Evolutionary conservation across 2,329 filamentous ascomycete genomes (phyloP).

Genomic region (Xenoacremonium recifei): DNA sequence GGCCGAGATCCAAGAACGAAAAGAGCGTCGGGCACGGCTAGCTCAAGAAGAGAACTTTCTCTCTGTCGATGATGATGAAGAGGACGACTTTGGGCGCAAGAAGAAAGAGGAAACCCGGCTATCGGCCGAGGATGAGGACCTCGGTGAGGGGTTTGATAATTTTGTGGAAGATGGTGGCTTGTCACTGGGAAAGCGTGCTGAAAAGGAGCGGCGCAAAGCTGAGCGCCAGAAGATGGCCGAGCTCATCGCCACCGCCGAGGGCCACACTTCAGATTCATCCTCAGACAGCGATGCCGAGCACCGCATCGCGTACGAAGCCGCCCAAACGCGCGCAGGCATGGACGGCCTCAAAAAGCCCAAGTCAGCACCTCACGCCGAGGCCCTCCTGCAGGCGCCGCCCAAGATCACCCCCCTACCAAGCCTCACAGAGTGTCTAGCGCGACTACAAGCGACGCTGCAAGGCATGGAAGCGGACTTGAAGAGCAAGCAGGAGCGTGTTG

Average conservation of each 20-base stretch:
- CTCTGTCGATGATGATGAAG: slow-evolving; percentile 60
- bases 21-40: slow-evolving; percentile 79
- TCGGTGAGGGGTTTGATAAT: slow-evolving; percentile 90
- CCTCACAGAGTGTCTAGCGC: slow-evolving; percentile 63
- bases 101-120: slow-evolving; percentile 72
- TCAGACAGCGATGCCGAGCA: slow-evolving; percentile 71
- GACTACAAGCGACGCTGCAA: slow-evolving; percentile 60
- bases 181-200: slow-evolving; percentile 74
- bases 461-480: slow-evolving; percentile 63
- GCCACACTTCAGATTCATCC: slow-evolving; percentile 58
- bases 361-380: slow-evolving; percentile 31
- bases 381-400: slow-evolving; percentile 59
- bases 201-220: slow-evolving; percentile 65
- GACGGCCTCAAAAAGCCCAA: slow-evolving; percentile 61
- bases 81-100: slow-evolving; percentile 44
- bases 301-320: slow-evolving; percentile 80
- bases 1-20: slow-evolving; percentile 86
- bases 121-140: slow-evolving; percentile 82
- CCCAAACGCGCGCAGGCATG: slow-evolving; percentile 84
- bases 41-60: slow-evolving; percentile 69
- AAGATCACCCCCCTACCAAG: slow-evolving; percentile 77
- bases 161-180: slow-evolving; percentile 84
- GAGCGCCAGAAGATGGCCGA: slow-evolving; percentile 78
- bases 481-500: slow-evolving; percentile 60
- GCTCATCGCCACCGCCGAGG: slow-evolving; percentile 78